Evolutionary conservation across 257 asterid genomes (phyloP).

Genomic region (Solanum tarijense): DNA sequence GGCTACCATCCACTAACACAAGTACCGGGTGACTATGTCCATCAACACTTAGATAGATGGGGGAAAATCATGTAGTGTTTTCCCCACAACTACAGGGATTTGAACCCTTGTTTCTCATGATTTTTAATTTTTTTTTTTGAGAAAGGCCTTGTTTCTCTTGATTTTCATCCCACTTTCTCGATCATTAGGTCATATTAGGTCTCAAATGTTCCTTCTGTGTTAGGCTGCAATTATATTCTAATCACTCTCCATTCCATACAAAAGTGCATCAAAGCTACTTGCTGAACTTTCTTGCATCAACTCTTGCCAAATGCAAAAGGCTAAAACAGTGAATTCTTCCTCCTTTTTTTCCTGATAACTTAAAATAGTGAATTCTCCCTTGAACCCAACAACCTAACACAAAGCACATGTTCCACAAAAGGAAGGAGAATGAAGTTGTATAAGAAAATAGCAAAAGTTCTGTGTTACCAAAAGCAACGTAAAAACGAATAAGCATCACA

Average conservation of each 20-base stretch:
- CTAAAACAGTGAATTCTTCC: neutral
- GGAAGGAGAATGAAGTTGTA: neutral
- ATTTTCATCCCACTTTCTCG: neutral
- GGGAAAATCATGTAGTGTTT: neutral
- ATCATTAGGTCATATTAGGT: neutral
- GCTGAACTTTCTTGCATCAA: neutral
- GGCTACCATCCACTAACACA: neutral
- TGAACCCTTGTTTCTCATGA: neutral
- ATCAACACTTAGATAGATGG: neutral
- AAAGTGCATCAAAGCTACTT: neutral
- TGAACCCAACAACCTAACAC: neutral
- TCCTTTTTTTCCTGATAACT: neutral
- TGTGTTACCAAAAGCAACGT: neutral
- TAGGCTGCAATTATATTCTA: neutral
- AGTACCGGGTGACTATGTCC: neutral
- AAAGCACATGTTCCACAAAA: neutral
- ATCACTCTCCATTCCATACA: neutral
- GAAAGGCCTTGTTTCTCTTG: neutral
- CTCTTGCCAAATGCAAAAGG: neutral
- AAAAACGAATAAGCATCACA: neutral
- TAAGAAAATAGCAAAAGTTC: neutral
- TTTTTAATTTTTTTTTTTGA: neutral
- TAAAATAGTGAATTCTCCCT: neutral
- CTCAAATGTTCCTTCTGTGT: neutral
- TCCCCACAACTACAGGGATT: neutral